These are phyloP conservation scores for Helotiales sp. DNA, from an alignment of 2,329 filamentous ascomycete genomes.

Conservation along the genomic window DNA sequence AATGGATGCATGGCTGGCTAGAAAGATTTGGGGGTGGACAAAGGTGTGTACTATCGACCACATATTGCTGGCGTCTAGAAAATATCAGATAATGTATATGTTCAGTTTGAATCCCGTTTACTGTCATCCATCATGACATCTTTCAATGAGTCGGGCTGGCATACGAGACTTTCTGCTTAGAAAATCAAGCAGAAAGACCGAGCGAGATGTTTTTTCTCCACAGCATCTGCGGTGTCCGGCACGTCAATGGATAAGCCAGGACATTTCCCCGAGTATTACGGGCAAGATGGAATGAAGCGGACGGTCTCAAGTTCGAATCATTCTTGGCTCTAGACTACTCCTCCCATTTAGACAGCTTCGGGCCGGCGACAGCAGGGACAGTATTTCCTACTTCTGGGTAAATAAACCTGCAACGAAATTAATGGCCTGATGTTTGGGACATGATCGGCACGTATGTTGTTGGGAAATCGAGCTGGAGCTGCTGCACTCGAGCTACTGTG, in stretches of 20 bases:
- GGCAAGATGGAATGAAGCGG: constrained; percentile 1
- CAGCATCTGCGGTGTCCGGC: background rate
- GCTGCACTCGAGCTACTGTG: too few relatives aligned
- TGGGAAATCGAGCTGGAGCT: too few relatives aligned
- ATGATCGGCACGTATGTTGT: too few relatives aligned
- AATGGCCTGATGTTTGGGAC: background rate
- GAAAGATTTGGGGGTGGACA: background rate
- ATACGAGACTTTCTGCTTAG: too few relatives aligned
- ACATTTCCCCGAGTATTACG: constrained; percentile 12
- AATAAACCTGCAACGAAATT: background rate
- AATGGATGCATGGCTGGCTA: background rate
- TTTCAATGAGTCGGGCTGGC: too few relatives aligned
- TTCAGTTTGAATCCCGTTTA: background rate
- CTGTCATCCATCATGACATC: background rate
- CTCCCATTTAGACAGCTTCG: background rate
- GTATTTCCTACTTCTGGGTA: background rate
- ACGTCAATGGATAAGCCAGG: background rate
- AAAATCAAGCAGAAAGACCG: background rate
- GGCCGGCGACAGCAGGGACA: background rate
- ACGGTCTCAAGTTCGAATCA: too few relatives aligned
- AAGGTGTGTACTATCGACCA: constrained; percentile 1
- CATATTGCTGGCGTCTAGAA: background rate
- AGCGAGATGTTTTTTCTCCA: background rate
- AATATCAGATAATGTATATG: background rate
- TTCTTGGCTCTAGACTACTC: too few relatives aligned